phyloP scores from a whole-genome alignment of 2,329 filamentous ascomycete genomes.

The Orbilia quercus region DNA sequence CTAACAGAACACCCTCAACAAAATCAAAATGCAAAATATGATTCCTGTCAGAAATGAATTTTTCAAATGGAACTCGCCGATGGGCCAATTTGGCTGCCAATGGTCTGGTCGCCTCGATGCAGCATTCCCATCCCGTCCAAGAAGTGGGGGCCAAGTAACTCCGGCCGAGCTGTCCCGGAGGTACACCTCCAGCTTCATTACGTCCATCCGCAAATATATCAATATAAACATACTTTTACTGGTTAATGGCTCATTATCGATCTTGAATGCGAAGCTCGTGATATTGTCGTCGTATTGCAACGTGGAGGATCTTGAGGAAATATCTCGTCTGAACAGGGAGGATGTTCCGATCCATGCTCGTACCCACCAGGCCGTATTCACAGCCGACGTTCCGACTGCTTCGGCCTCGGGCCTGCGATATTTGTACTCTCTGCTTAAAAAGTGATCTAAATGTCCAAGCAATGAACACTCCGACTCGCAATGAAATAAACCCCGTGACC shows the following conservation, averaged over 20 bases:
- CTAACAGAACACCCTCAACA: constrained; percentile 38
- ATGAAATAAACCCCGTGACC: not conserved
- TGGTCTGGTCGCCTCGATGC: constrained; percentile 17
- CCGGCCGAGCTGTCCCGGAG: constrained; percentile 7
- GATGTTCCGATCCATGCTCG: constrained; percentile 45
- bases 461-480: not conserved
- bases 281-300: not conserved
- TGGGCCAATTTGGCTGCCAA: constrained; percentile 5
- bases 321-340: constrained; percentile 14
- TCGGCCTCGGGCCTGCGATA: constrained; percentile 42
- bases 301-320: constrained; percentile 3
- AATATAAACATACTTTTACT: not conserved
- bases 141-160: not conserved
- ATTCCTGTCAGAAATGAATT: not conserved
- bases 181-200: no score
- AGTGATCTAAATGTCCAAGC: not conserved
- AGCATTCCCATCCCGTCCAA: constrained; percentile 6
- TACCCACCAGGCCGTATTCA: not conserved
- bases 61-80: constrained; percentile 39
- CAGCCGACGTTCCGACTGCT: constrained; percentile 35
- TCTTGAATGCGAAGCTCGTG: constrained; percentile 21
- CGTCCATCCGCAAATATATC: no score
- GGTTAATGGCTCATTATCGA: not conserved
- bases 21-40: not conserved
- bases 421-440: not conserved